Percentiles rank a stretch among this genome's conserved stretches.
phyloP scores from a whole-genome alignment of 148 eudicot genomes.

The Salicornia ramosissima region DNA sequence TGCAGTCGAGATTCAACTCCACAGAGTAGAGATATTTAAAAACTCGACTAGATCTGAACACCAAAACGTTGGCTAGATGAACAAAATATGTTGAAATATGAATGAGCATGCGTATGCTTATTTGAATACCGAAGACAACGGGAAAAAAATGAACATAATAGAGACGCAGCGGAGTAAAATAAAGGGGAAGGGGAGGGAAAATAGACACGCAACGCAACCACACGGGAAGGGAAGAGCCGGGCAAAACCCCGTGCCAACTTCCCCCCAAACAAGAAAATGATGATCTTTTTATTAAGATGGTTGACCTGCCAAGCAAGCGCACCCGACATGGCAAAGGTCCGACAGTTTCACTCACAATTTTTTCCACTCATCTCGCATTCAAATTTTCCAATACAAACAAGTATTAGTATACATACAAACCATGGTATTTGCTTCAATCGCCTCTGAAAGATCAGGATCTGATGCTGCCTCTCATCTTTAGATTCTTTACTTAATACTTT shows the following conservation, averaged over 20 bases:
- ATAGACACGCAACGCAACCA: neutral
- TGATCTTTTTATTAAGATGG: conserved; percentile 11
- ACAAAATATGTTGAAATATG: no score
- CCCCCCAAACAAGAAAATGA: conserved; percentile 15
- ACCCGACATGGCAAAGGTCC: conserved; percentile 39
- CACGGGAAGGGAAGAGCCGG: conserved; percentile 22
- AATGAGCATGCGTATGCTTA: no score
- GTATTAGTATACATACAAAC: conserved; percentile 2
- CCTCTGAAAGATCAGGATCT: neutral
- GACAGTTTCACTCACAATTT: conserved; percentile 1
- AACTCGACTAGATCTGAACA: no score
- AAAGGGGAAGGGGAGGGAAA: no score
- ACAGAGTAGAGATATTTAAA: no score
- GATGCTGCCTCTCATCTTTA: neutral
- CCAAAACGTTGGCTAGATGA: no score
- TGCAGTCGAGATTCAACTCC: no score
- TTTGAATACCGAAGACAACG: no score
- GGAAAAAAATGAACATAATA: no score
- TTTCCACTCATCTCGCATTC: neutral
- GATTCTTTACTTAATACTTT: no score
- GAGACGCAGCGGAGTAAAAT: no score
- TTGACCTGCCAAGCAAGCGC: conserved; percentile 43
- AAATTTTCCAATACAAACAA: neutral
- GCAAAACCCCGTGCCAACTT: conserved; percentile 31
- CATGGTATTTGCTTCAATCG: neutral